Conservation (phyloP, 1,284 basidiomycete genomes). For the Pisolithus thermaeus region DNA sequence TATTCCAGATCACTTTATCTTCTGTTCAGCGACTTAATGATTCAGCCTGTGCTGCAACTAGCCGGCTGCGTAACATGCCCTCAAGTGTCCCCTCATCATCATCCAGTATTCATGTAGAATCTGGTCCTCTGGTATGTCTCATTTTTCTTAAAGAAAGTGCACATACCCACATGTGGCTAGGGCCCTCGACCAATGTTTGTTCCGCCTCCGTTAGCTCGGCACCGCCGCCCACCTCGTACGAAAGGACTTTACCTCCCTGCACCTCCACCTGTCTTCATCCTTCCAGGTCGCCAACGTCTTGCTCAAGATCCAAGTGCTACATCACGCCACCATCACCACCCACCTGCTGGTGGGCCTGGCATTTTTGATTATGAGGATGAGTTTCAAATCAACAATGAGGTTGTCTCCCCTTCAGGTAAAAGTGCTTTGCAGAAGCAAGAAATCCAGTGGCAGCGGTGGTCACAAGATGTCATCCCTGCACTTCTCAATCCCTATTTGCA, state of each 20-base stretch:
- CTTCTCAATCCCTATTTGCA: not conserved
- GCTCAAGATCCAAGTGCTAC: not conserved
- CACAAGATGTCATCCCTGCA: not conserved
- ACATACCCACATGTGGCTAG: not conserved
- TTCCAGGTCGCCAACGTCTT: not conserved
- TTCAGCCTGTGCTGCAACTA: no score
- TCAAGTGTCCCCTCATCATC: no score
- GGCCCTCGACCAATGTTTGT: not conserved
- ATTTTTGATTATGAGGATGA: not conserved
- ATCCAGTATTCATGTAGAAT: no score
- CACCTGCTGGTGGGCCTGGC: not conserved
- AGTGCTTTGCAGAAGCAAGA: not conserved
- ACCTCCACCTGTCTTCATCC: not conserved
- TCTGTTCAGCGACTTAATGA: no score
- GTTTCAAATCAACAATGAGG: not conserved
- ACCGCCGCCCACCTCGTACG: not conserved
- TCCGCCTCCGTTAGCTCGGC: not conserved
- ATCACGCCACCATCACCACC: not conserved
- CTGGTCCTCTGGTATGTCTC: not conserved
- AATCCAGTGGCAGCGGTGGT: not conserved
- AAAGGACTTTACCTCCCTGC: not conserved
- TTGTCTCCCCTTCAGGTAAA: not conserved
- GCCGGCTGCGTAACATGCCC: no score
- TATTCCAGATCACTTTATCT: no score
- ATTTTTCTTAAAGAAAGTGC: not conserved